Base-by-base conservation (phyloP, 1,284 basidiomycete genomes). In the Ceratobasidium sp. region DNA sequence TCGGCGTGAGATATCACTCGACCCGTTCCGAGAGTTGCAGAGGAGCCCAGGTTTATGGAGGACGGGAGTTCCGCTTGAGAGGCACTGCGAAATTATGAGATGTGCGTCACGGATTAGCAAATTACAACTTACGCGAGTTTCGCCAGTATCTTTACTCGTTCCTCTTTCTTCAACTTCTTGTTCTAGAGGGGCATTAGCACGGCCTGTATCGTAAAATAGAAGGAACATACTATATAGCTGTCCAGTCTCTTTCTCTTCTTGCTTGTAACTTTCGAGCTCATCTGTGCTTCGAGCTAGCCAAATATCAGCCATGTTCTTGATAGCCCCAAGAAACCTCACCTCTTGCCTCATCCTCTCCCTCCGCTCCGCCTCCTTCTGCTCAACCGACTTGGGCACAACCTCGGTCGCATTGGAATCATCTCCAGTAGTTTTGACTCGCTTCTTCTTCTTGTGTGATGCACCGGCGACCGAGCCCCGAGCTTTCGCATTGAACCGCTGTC, bases 111-210 rank as follows among this genome's bases (percentile, higher is more conserved):
- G n/a, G n/a, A n/a, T n/a, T n/a, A n/a, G n/a, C n/a, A n/a, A n/a
- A n/a, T n/a, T n/a, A n/a, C 9, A 34, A 86, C 88, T 76, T 81
- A 93, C 93, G 88, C 85, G 71, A 95, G 82, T 78, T 92, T 93
- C 75, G 92, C 87, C 73, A 94, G 87, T 5, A 95, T 84, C 23
- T 84, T 79, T 1, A 87, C 78, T 55, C 92, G 86, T 75, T 93
- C 92, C 76, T 95, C 93, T 79, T 93, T 92, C 80, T 90, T 92
- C 58, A 95, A 81, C 80, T 94, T 94, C 81, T 94, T 94, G 69
- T 92, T 90, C 92, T 94, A 76, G 53, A 65, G 48, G 30, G 72
- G 3, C 52, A 26, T 36, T n/a, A 62, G 34, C 8, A 26, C 16
- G 10, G 9, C 1, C 18, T 23, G 12, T 41, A 34, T 32, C 34